Evolutionary conservation across 2,329 filamentous ascomycete genomes (phyloP).

Genomic region (Fusarium pseudocircinatum): DNA sequence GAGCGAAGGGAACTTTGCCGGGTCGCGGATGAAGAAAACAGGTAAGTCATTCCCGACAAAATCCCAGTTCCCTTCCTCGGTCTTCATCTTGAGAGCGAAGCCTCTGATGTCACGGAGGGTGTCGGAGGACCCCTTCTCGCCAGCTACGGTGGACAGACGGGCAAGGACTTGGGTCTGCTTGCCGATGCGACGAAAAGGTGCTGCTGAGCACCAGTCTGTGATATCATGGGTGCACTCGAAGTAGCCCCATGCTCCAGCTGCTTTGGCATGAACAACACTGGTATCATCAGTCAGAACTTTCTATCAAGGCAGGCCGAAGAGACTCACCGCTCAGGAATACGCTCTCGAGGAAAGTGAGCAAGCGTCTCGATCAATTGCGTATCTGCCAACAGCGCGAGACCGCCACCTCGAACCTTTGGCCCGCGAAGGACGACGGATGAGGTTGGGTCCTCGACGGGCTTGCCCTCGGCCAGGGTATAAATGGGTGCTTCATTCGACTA

Average conservation of each 20-base stretch:
- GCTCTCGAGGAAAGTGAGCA: background rate
- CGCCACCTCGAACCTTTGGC: background rate
- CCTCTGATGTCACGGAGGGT: conserved; percentile 4
- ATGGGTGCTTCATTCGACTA: background rate
- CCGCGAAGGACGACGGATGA: background rate
- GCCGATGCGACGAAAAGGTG: background rate
- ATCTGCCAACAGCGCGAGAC: background rate
- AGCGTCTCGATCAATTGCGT: conserved; percentile 7
- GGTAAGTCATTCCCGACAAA: conserved; percentile 8
- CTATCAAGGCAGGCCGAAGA: rapidly evolving
- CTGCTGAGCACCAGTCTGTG: conserved; percentile 7
- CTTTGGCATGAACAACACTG: conserved; percentile 9
- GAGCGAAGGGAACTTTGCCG: background rate
- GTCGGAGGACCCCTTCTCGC: background rate
- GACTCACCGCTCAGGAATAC: background rate
- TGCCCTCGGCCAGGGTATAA: conserved; percentile 6
- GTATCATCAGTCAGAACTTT: background rate
- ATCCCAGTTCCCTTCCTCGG: conserved; percentile 5
- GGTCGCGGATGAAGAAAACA: conserved; percentile 5
- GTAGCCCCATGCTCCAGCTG: conserved; percentile 1
- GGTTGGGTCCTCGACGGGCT: conserved; percentile 1
- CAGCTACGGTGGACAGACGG: background rate
- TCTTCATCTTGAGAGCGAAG: conserved; percentile 10
- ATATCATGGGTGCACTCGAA: conserved; percentile 7
- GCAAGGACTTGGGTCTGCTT: background rate